These are phyloP conservation scores for Linanthus parryae DNA, from an alignment of 148 eudicot genomes.

Conservation along the genomic window DNA sequence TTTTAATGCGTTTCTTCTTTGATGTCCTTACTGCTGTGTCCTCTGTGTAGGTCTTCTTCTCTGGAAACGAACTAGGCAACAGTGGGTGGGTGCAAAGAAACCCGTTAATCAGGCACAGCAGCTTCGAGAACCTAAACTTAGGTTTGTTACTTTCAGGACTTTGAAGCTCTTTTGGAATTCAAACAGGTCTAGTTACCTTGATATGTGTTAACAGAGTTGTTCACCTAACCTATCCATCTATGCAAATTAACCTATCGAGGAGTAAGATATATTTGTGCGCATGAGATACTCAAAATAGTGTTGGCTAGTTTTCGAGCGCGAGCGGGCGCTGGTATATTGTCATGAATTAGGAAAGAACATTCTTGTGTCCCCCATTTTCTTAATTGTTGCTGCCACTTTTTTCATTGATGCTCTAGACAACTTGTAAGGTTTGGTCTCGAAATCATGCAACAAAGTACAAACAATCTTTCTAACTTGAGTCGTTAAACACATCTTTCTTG, in stretches of 20 bases:
- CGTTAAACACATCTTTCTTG: too few relatives aligned
- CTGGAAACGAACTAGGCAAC: conserved; percentile 85
- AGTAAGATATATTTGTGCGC: background rate
- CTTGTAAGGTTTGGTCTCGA: background rate
- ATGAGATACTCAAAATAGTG: background rate
- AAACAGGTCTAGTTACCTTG: too few relatives aligned
- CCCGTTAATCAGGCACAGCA: conserved; percentile 27
- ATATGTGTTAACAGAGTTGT: background rate
- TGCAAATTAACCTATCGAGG: background rate
- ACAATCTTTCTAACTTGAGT: background rate
- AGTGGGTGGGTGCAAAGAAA: conserved; percentile 65
- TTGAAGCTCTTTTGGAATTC: too few relatives aligned
- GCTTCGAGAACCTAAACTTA: conserved; percentile 55
- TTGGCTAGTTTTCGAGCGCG: background rate
- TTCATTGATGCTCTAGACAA: too few relatives aligned
- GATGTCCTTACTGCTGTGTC: background rate
- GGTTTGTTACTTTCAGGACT: conserved; percentile 29
- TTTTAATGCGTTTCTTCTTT: background rate
- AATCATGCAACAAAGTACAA: background rate
- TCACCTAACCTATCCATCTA: background rate
- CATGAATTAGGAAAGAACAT: background rate
- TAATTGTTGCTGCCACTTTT: background rate
- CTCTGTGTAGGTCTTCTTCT: conserved; percentile 57
- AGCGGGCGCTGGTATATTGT: too few relatives aligned
- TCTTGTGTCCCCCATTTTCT: background rate